phyloP scores from a whole-genome alignment of 495 filamentous ascomycete genomes.

The Astrothelium macrocarpum region DNA sequence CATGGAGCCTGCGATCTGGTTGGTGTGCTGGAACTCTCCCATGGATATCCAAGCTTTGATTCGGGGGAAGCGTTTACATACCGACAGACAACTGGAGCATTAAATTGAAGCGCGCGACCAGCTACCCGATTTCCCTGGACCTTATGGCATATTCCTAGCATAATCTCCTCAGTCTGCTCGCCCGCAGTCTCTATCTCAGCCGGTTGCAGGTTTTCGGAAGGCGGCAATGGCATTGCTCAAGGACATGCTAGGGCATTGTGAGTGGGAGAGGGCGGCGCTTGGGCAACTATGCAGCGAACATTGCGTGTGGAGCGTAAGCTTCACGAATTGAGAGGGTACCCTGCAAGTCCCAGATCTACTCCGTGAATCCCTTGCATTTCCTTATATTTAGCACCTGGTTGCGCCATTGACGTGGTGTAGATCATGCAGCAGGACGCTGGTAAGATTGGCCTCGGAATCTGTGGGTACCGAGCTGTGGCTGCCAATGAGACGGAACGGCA shows the following conservation, averaged over 20 bases:
- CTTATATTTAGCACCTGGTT: not conserved
- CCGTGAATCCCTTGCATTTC: not conserved
- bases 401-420: not conserved
- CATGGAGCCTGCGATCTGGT: not conserved
- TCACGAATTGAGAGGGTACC: not conserved
- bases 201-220: not conserved
- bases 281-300: not conserved
- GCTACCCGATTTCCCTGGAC: not conserved
- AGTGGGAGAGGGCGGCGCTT: not conserved
- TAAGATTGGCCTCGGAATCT: not conserved
- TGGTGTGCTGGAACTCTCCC: not conserved
- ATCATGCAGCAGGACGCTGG: not conserved
- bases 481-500: not conserved
- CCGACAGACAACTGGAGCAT: constrained; percentile 3
- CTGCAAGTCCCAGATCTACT: not conserved
- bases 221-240: not conserved
- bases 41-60: not conserved
- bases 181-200: not conserved
- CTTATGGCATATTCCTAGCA: not conserved
- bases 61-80: not conserved
- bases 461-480: not conserved
- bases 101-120: not conserved
- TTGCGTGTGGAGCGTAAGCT: not conserved
- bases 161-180: not conserved
- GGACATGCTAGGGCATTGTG: not conserved